Conservation (phyloP, 306 rosid genomes). For the Sicyos edulis region DNA sequence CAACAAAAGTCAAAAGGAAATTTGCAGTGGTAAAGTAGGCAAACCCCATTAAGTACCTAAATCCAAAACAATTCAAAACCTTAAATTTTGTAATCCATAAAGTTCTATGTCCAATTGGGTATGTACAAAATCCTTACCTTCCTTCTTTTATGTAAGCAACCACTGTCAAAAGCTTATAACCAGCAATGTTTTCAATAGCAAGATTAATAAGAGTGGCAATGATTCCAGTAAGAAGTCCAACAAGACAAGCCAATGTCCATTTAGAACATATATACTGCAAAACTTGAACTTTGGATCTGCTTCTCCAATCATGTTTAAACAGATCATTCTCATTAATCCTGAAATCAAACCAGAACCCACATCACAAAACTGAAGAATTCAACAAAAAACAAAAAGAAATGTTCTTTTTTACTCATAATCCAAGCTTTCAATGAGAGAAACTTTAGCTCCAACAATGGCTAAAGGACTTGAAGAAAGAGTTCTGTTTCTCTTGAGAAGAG, state of each 20-base stretch:
- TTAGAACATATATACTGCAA: slow-evolving; percentile 64
- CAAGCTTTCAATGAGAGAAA: slow-evolving; percentile 76
- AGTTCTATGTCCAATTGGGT: background rate
- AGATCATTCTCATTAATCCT: slow-evolving; percentile 89
- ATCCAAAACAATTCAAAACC: background rate
- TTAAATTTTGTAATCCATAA: background rate
- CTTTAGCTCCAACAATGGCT: slow-evolving; percentile 72
- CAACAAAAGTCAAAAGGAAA: slow-evolving; percentile 52
- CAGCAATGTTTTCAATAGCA: slow-evolving; percentile 80
- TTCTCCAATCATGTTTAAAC: slow-evolving; percentile 89
- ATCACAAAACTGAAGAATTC: background rate
- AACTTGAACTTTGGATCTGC: slow-evolving; percentile 66
- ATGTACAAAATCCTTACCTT: slow-evolving; percentile 31
- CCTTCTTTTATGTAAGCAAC: slow-evolving; percentile 36
- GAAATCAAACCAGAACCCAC: slow-evolving; percentile 27
- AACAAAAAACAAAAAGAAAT: background rate
- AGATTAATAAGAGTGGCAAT: slow-evolving; percentile 82
- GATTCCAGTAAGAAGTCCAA: slow-evolving; percentile 78
- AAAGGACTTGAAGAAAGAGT: slow-evolving; percentile 68
- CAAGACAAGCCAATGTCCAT: slow-evolving; percentile 69
- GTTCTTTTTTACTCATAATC: slow-evolving; percentile 67
- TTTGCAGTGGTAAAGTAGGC: slow-evolving; percentile 43
- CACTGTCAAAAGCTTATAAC: slow-evolving; percentile 68
- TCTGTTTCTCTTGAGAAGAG: slow-evolving; percentile 57
- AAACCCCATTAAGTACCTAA: slow-evolving; percentile 63